These are phyloP conservation scores for Solanum hybrid DNA, from an alignment of 305 asterid species.

Conservation along the genomic window DNA sequence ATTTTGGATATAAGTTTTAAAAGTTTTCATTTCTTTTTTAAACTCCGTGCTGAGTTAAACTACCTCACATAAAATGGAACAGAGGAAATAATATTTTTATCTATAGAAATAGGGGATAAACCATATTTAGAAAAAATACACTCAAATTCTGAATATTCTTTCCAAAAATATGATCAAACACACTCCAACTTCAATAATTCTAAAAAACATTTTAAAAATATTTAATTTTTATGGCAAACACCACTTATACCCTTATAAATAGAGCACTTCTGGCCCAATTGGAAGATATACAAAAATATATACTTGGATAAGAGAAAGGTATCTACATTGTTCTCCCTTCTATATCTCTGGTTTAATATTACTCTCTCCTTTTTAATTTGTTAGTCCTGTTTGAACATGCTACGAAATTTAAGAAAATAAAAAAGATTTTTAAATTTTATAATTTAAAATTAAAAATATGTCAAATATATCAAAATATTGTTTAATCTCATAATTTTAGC, in stretches of 20 bases:
- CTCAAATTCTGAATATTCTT: not conserved
- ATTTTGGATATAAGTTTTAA: too few species aligned
- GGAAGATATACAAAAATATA: not conserved
- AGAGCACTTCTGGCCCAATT: not conserved
- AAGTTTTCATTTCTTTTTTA: too few species aligned
- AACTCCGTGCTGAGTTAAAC: too few species aligned
- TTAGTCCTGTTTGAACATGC: not conserved
- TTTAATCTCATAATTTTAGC: not conserved
- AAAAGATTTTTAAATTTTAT: not conserved
- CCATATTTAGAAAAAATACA: not conserved
- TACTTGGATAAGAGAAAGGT: not conserved
- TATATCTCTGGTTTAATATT: not conserved
- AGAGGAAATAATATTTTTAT: not conserved
- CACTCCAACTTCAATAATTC: too few species aligned
- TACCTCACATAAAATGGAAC: too few species aligned
- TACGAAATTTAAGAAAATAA: not conserved
- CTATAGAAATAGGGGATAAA: not conserved
- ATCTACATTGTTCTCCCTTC: not conserved
- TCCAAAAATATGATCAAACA: not conserved
- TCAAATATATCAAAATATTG: not conserved
- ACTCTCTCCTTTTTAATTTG: not conserved
- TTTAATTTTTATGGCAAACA: not conserved
- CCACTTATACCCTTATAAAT: not conserved
- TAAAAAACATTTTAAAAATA: not conserved
- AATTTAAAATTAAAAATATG: too few species aligned